Conservation (phyloP, 2,329 filamentous ascomycete genomes). For the Didymella arachidicola region DNA sequence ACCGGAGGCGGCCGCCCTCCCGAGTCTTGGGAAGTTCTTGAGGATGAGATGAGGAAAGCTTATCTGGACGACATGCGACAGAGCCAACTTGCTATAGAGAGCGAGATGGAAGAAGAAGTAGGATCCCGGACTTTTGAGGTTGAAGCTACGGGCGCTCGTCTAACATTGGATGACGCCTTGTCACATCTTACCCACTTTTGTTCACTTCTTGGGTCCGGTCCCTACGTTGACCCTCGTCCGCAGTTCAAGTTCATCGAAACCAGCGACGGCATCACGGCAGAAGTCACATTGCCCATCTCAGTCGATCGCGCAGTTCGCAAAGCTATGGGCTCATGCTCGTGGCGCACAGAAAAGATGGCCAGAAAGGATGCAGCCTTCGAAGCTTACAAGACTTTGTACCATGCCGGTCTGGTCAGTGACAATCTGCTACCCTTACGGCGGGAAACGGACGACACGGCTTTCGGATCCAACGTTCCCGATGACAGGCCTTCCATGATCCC, state of each 20-base stretch:
- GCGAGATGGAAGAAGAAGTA: slow-evolving; percentile 60
- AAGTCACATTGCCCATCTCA: slow-evolving; percentile 74
- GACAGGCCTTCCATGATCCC: slow-evolving; percentile 38
- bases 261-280: slow-evolving; percentile 58
- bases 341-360: slow-evolving; percentile 75
- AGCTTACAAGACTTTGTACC: slow-evolving; percentile 75
- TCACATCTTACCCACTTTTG: slow-evolving; percentile 87
- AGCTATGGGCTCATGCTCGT: slow-evolving; percentile 62
- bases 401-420: slow-evolving; percentile 76
- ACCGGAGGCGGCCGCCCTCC: slow-evolving; percentile 40
- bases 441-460: slow-evolving; percentile 27
- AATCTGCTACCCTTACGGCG: slow-evolving; percentile 72
- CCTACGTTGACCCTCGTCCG: slow-evolving; percentile 71
- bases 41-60: slow-evolving; percentile 73
- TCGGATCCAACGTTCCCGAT: slow-evolving; percentile 38
- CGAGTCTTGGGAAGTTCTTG: slow-evolving; percentile 70
- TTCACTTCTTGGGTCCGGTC: slow-evolving; percentile 62
- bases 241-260: slow-evolving; percentile 66
- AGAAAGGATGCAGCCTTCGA: slow-evolving; percentile 84
- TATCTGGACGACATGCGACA: slow-evolving; percentile 72
- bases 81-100: slow-evolving; percentile 53
- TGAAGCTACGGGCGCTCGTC: slow-evolving; percentile 60
- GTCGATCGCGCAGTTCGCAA: slow-evolving; percentile 69
- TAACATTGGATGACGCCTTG: slow-evolving; percentile 77
- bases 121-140: slow-evolving; percentile 40